Evolutionary conservation across 345 rosid genomes (phyloP).

Genomic region (Eutrema japonicum): DNA sequence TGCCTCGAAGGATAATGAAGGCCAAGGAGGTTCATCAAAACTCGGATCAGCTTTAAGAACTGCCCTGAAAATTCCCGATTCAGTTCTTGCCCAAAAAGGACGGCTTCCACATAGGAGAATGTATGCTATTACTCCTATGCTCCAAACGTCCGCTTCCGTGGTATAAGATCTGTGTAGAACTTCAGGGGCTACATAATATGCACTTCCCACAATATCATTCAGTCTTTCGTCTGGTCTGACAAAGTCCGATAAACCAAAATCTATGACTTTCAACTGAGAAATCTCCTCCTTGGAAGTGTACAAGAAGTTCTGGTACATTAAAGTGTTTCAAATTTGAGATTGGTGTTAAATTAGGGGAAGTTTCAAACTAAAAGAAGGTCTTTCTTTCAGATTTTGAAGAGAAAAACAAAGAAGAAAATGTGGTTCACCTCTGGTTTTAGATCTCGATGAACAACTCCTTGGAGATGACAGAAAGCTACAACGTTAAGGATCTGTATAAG

Average conservation of each 20-base stretch:
- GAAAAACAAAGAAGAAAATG: constrained; percentile 6
- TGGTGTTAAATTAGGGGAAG: constrained; percentile 19
- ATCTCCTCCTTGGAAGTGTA: constrained; percentile 81
- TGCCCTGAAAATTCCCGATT: constrained; percentile 90
- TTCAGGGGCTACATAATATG: constrained; percentile 97
- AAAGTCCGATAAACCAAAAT: constrained; percentile 95
- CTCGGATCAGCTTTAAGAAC: constrained; percentile 91
- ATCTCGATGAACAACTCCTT: constrained; percentile 98
- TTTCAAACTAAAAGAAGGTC: background rate
- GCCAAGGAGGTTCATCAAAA: constrained; percentile 92
- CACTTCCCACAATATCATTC: constrained; percentile 97
- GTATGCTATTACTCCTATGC: constrained; percentile 93
- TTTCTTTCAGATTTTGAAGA: background rate
- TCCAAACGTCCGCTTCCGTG: constrained; percentile 99
- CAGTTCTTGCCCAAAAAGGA: constrained; percentile 98
- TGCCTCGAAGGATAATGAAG: constrained; percentile 79
- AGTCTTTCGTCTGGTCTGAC: constrained; percentile 98
- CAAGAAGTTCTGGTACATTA: constrained; percentile 79
- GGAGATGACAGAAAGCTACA: constrained; percentile 97
- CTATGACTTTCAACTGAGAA: constrained; percentile 90
- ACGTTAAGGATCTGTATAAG: constrained; percentile 83
- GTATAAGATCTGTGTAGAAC: constrained; percentile 91
- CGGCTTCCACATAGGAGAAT: constrained; percentile 96
- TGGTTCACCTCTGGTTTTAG: constrained; percentile 91
- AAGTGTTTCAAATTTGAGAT: constrained; percentile 36